Base-by-base conservation (phyloP, 2,329 filamentous ascomycete genomes). In the Periconia sp. region DNA sequence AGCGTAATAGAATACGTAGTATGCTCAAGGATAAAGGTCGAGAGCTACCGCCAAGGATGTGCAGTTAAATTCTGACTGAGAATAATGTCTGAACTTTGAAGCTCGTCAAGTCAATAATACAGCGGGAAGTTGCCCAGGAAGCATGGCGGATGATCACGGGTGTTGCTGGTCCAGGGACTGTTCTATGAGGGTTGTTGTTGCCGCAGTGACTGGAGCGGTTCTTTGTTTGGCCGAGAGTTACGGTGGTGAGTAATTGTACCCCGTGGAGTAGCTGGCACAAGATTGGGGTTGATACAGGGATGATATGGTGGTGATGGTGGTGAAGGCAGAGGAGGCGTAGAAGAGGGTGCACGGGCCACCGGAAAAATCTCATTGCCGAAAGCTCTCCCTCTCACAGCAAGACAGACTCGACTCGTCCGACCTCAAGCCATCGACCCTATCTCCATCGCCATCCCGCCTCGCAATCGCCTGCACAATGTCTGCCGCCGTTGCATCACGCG, bases 401-500 rank as follows among this genome's bases (percentile, higher is more conserved):
- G 13, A n/a, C 33, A 37, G 15, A 14, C 33, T 37, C 33, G 15
- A 37, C 33, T n/a, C 50, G 49, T 56, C 53, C 41, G 44, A 53
- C 52, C 52, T 31, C 45, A 9, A 44, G 33, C 46, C 19, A 37
- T 37, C 33, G 35, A 35, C 27, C 40, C 46, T 27, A 20, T 30
- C 40, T n/a, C 46, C 50, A 52, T 50, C 55, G 27, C 40, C 50
- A 40, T 35, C 42, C 47, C 40, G 57, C 37, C 44, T 51, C 54
- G 40, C 49, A 27, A 27, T 27, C 23, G 23, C 42, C 55, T 53
- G 50, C 61, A 68, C 53, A 54, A 79, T 79, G 77, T 74, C 76
- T 64, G 33, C 23, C 8, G 63, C 74, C 60, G 60, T 70, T 51
- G 65, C 71, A 59, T 67, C 76, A 53, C 73, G 76, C 58, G 69